Evolutionary conservation across 2,329 filamentous ascomycete species (phyloP), one percentile per base, ranked within the genome.

Genomic region (Incumbomyces delicatus): DNA sequence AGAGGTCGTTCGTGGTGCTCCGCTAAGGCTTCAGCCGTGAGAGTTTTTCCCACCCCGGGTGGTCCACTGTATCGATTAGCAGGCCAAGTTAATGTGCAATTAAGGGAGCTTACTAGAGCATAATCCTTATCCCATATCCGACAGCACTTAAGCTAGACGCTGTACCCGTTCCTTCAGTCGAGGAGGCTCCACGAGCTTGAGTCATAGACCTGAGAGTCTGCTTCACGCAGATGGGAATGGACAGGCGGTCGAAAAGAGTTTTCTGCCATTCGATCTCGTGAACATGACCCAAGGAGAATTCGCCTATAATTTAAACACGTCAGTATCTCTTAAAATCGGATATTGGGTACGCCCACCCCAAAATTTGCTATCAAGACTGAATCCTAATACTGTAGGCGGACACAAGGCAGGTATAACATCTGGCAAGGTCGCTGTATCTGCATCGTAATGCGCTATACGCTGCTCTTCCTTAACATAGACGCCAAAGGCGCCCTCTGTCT

Each of bases 21-120:
- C 32, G 80, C 80, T 14, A 80, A 79, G 52, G 74, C 78, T 61
- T 84, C 78, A 57, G 81, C 81, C 6, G 85, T 71, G 36, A 85
- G 68, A 1, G 81, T 85, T 63, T 85, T 85, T 49, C 81, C 81
- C 4, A 44, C 43, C 3, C 55, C 56, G 10, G 56, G 56, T 1
- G 46, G 46, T 13, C 55, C 55, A 36, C 41, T 34, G 17, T 20
- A 6, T 14, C 20, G 22, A 29, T 41, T 29, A 41, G 39, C 22
- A 29, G 30, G 39, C 22, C 30, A 20, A 14, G 39, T 41, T 8
- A n/a, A 8, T 20, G 32, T 30, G 6, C 22, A 41, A 14, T 41
- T 29, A 29, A 30, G 29, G 16, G 32, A 41, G 6, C 39, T 30
- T 14, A 41, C 39, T 41, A 29, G 20, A 41, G 39, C 39, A 41